Evolutionary conservation across 805 yeast genomes (phyloP).

Genomic region (Ogataea sp.): DNA sequence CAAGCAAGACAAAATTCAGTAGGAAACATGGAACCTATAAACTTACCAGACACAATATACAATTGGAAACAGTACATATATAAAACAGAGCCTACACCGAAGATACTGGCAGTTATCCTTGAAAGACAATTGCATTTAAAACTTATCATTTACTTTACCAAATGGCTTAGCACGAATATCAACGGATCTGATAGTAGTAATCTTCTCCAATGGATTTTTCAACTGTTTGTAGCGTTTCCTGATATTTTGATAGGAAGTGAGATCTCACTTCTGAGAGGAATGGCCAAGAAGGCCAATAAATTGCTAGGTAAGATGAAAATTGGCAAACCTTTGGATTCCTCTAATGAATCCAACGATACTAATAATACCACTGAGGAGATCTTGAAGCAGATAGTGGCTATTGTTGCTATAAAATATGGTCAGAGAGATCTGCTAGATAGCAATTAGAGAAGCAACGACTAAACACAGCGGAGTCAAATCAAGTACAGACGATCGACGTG

Average conservation of each 20-base stretch:
- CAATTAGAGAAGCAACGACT: no score
- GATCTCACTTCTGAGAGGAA: constrained; percentile 30
- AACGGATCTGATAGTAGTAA: constrained; percentile 9
- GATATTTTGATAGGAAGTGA: constrained; percentile 29
- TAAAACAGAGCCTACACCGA: constrained; percentile 24
- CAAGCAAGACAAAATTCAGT: constrained; percentile 10
- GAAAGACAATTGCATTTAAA: constrained; percentile 27
- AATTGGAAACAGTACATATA: constrained; percentile 35
- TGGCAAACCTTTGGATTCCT: no score
- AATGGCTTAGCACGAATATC: constrained; percentile 31
- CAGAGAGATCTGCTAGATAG: constrained; percentile 20
- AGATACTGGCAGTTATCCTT: constrained; percentile 22
- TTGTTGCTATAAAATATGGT: constrained; percentile 15
- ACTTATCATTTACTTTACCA: constrained; percentile 31
- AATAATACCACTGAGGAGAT: constrained; percentile 1
- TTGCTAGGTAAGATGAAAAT: constrained; percentile 8
- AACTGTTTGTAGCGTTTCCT: constrained; percentile 30
- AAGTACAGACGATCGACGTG: no score
- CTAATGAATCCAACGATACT: no score
- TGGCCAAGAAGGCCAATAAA: constrained; percentile 29
- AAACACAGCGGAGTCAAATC: no score
- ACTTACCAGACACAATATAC: constrained; percentile 25
- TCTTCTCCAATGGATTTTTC: constrained; percentile 32
- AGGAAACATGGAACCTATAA: not conserved
- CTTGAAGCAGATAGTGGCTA: constrained; percentile 11